Percentiles rank a stretch among this genome's conserved stretches.
phyloP scores from a whole-genome alignment of 2,329 filamentous ascomycete species.

The Aspergillus persii region DNA sequence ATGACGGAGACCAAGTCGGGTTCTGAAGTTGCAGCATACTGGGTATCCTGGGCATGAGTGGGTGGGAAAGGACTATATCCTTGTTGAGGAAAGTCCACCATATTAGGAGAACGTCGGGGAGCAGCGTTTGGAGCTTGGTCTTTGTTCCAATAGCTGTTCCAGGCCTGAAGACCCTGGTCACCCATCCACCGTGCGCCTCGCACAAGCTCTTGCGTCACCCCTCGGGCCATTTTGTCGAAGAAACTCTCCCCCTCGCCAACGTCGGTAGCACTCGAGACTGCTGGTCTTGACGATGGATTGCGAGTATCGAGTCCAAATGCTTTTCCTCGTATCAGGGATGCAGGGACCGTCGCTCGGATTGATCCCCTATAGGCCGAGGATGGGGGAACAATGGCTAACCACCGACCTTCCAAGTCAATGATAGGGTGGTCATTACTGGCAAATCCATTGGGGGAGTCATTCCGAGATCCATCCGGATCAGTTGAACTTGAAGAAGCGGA shows the following conservation, averaged over 20 bases:
- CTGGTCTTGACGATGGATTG: conserved; percentile 42
- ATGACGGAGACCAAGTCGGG: conserved; percentile 48
- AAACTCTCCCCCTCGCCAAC: conserved; percentile 48
- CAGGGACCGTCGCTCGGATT: conserved; percentile 41
- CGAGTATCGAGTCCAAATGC: conserved; percentile 43
- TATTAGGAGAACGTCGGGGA: conserved; percentile 30
- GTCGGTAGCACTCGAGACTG: conserved; percentile 45
- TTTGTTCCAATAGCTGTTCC: conserved; percentile 52
- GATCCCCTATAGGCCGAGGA: conserved; percentile 38
- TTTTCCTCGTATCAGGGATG: conserved; percentile 32
- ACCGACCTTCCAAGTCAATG: conserved; percentile 45
- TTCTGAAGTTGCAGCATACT: conserved; percentile 34
- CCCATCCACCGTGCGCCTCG: conserved; percentile 50
- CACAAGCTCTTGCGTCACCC: conserved; percentile 50
- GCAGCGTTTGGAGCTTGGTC: conserved; percentile 33
- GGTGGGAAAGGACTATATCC: conserved; percentile 44
- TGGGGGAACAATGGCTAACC: conserved; percentile 47
- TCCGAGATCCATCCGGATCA: conserved; percentile 43
- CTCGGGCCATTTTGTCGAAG: conserved; percentile 47
- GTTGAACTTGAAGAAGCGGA: conserved; percentile 48
- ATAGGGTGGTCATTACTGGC: conserved; percentile 37
- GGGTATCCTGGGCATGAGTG: conserved; percentile 45
- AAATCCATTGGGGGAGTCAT: conserved; percentile 34
- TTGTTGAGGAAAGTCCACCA: conserved; percentile 29
- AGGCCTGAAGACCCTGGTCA: conserved; percentile 49